A percentile compares a stretch with the other conserved stretches of the same genome.
phyloP scores from a whole-genome alignment of 2,329 filamentous ascomycete species.

The Aspergillus quadricinctus region DNA sequence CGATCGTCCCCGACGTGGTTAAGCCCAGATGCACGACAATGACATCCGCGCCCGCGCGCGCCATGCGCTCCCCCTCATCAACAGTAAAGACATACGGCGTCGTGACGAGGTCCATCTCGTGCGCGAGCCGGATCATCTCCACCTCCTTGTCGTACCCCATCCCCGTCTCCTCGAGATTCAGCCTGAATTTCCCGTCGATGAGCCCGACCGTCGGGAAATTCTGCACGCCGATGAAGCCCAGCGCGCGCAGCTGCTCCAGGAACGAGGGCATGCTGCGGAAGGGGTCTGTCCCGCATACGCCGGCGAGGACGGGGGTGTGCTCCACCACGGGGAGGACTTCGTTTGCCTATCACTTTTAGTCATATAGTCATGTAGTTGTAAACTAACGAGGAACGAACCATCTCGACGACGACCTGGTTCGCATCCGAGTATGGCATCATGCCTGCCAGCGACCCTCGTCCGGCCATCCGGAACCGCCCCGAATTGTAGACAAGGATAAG shows the following conservation, averaged over 20 bases:
- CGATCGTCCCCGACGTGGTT: conserved; percentile 62
- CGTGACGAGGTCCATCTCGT: conserved; percentile 58
- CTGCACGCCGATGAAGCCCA: conserved; percentile 66
- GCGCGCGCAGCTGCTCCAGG: conserved; percentile 54
- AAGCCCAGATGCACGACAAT: conserved; percentile 66
- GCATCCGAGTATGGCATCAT: conserved; percentile 69
- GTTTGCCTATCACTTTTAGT: conserved; percentile 42
- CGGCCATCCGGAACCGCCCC: conserved; percentile 69
- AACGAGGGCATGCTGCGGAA: conserved; percentile 61
- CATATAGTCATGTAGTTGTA: not conserved
- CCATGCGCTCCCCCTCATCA: conserved; percentile 60
- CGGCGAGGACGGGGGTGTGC: conserved; percentile 62
- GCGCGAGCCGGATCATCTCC: conserved; percentile 60
- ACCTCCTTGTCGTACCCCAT: conserved; percentile 67
- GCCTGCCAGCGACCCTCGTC: conserved; percentile 63
- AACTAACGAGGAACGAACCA: conserved; percentile 41
- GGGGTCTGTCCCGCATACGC: conserved; percentile 67
- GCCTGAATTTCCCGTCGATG: conserved; percentile 64
- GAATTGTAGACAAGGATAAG: conserved; percentile 71
- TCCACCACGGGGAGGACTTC: conserved; percentile 64
- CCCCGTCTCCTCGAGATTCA: conserved; percentile 66
- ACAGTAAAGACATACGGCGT: conserved; percentile 66
- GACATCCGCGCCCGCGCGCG: conserved; percentile 61
- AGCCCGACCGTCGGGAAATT: conserved; percentile 71
- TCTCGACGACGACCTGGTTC: conserved; percentile 65